Conservation (phyloP, 2,329 filamentous ascomycete species). For the Penicillium crustosum region DNA sequence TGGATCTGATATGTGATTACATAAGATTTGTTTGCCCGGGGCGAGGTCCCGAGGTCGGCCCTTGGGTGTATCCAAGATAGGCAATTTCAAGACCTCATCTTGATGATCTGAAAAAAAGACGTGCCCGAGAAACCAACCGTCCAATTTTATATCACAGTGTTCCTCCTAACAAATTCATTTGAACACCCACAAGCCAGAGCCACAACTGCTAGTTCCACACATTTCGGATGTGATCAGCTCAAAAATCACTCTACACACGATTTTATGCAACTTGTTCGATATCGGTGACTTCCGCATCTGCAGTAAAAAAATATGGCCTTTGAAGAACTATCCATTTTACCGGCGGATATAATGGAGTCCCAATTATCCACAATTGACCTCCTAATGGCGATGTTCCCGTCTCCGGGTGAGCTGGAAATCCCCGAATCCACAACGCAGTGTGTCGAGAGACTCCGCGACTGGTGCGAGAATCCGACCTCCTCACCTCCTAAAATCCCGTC, state of each 20-base stretch:
- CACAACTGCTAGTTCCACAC: neutral
- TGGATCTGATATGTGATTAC: too few species aligned
- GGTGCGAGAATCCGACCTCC: conserved; percentile 25
- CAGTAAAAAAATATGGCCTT: conserved; percentile 15
- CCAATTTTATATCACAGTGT: neutral
- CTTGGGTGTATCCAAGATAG: too few species aligned
- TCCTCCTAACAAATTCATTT: neutral
- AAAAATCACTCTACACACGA: neutral
- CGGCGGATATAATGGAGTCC: conserved; percentile 48
- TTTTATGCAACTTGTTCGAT: neutral
- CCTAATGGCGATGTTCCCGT: conserved; percentile 54
- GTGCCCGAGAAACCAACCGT: neutral
- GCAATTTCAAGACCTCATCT: neutral
- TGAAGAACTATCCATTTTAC: conserved; percentile 27
- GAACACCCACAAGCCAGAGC: neutral
- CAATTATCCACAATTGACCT: conserved; percentile 54
- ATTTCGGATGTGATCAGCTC: neutral
- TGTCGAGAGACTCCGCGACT: conserved; percentile 29
- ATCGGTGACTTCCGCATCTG: neutral
- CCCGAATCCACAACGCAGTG: conserved; percentile 36
- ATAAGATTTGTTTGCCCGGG: too few species aligned
- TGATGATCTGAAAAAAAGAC: neutral
- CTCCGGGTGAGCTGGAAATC: conserved; percentile 42
- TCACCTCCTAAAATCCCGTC: conserved; percentile 19
- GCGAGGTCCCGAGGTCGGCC: too few species aligned